Evolutionary conservation across 257 asterid genomes (phyloP).

Genomic region (Vinca minor): DNA sequence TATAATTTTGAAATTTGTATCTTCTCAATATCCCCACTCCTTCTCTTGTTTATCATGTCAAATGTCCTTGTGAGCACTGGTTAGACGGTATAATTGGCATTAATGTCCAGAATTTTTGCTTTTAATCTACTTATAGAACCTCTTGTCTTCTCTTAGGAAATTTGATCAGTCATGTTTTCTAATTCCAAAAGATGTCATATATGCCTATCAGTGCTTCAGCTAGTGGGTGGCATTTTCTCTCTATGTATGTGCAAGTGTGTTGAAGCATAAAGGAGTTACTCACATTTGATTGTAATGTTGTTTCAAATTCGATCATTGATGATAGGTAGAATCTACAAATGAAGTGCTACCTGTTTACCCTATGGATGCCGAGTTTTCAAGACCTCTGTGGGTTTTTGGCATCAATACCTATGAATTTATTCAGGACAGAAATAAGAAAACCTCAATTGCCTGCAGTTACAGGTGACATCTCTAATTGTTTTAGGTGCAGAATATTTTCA

Average conservation of each 20-base stretch:
- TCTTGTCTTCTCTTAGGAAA: neutral
- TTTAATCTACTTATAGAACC: neutral
- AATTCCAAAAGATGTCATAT: neutral
- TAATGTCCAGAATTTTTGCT: neutral
- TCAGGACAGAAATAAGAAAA: slow-evolving; percentile 32
- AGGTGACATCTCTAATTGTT: slow-evolving; percentile 35
- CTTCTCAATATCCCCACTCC: neutral
- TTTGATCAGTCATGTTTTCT: neutral
- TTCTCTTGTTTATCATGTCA: neutral
- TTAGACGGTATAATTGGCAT: too few species aligned
- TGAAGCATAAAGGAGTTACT: too few species aligned
- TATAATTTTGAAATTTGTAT: neutral
- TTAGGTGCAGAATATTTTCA: neutral
- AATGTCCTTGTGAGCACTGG: too few species aligned
- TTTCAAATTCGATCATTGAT: slow-evolving; percentile 6
- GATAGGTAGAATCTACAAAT: slow-evolving; percentile 71
- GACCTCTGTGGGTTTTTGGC: slow-evolving; percentile 90
- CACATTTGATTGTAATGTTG: neutral
- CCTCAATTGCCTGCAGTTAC: slow-evolving; percentile 74
- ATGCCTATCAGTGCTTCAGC: neutral
- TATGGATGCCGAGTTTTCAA: slow-evolving; percentile 73
- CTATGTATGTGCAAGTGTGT: neutral
- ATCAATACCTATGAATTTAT: slow-evolving; percentile 73
- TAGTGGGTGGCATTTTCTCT: neutral
- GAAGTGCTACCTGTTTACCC: slow-evolving; percentile 68